A percentile compares a stretch with the other conserved stretches of the same genome.
Conservation (phyloP, 2,329 filamentous ascomycete species). For the Nigrospora oryzae region DNA sequence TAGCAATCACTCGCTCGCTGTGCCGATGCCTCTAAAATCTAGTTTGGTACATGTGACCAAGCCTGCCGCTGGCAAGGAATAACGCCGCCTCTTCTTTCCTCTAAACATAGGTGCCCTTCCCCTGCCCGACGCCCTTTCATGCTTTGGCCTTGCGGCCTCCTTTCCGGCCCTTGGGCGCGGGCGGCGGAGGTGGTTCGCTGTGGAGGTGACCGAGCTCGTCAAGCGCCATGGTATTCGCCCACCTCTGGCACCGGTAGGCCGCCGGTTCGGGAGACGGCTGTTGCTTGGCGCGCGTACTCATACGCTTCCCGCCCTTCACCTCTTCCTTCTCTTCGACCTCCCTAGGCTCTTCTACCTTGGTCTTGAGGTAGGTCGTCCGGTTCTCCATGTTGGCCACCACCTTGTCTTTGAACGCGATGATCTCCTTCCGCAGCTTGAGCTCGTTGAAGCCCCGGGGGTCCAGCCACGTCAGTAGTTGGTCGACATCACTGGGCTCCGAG, state of each 20-base stretch:
- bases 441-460: slow-evolving; percentile 83
- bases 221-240: slow-evolving; percentile 48
- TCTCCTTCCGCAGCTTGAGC: slow-evolving; percentile 81
- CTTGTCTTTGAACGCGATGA: slow-evolving; percentile 32
- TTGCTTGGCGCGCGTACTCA: slow-evolving; percentile 36
- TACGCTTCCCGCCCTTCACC: slow-evolving; percentile 26
- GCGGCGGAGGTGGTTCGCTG: slow-evolving; percentile 43
- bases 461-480: slow-evolving; percentile 77
- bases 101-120: too few relatives aligned
- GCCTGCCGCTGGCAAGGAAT: too few relatives aligned
- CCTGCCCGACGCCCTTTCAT: background rate
- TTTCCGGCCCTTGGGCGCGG: slow-evolving; percentile 43
- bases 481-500: slow-evolving; percentile 69
- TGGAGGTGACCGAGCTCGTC: slow-evolving; percentile 51
- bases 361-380: slow-evolving; percentile 62
- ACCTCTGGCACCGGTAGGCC: slow-evolving; percentile 40
- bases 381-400: slow-evolving; percentile 61
- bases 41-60: too few relatives aligned
- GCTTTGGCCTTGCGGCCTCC: background rate
- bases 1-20: too few relatives aligned
- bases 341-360: slow-evolving; percentile 16
- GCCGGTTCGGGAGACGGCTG: slow-evolving; percentile 37
- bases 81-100: too few relatives aligned
- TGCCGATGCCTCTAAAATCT: too few relatives aligned
- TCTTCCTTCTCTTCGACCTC: slow-evolving; percentile 28